phyloP scores from a whole-genome alignment of 169 alveolate species.

The Plasmodium cynomolgi region DNA sequence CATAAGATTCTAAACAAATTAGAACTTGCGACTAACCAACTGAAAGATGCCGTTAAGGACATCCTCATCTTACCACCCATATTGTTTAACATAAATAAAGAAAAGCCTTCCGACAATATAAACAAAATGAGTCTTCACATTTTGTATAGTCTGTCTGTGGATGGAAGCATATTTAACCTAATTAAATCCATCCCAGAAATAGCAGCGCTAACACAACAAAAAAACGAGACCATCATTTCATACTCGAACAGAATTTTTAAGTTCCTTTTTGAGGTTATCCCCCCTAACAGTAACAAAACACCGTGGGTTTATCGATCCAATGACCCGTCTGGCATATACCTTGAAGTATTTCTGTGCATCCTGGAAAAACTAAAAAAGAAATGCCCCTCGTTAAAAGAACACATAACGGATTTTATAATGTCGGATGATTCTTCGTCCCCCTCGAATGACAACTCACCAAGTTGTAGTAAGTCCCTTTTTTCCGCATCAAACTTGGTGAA shows the following conservation, averaged over 20 bases:
- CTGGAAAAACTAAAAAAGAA: slow-evolving; percentile 65
- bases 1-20: slow-evolving; percentile 65
- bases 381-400: slow-evolving; percentile 58
- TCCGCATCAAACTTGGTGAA: neutral
- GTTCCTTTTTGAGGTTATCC: slow-evolving; percentile 55
- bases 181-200: slow-evolving; percentile 73
- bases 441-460: neutral
- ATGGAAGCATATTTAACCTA: slow-evolving; percentile 68
- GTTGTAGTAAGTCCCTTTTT: neutral
- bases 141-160: slow-evolving; percentile 71
- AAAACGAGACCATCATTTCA: slow-evolving; percentile 56
- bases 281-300: neutral
- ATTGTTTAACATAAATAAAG: slow-evolving; percentile 63
- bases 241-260: slow-evolving; percentile 66
- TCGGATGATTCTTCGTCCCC: neutral
- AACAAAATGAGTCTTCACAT: slow-evolving; percentile 54
- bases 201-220: slow-evolving; percentile 51
- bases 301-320: neutral
- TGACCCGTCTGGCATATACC: slow-evolving; percentile 46
- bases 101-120: slow-evolving; percentile 19
- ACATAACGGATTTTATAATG: slow-evolving; percentile 38
- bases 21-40: slow-evolving; percentile 63
- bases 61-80: slow-evolving; percentile 63
- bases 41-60: slow-evolving; percentile 72
- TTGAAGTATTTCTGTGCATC: slow-evolving; percentile 76